Base-by-base conservation (phyloP, 371 early-diverging fungal species). In the Scutellospora calospora region DNA sequence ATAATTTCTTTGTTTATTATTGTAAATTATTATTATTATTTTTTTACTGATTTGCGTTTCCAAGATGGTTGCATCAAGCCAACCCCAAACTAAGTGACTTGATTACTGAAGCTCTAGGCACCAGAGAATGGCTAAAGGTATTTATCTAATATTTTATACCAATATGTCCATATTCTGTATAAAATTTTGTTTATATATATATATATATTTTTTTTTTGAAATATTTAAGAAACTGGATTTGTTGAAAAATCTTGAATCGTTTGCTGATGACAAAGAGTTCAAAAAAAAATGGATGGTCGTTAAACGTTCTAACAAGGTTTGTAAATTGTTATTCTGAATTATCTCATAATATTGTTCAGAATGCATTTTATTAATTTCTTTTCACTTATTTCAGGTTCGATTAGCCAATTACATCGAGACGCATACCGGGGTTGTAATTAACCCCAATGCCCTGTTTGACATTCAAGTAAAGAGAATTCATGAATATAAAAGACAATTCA, bases 401-500 rank as follows among this genome's bases (percentile, higher is more conserved):
- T 87, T 97, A 66, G 95, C 97, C 29, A 88, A 92, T 35, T 90
- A 93, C 84, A 95, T 97, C 79, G 87, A 90, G 80, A 80, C 82
- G 8, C 87, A 89, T 33, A 90, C 91, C 73, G 89, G 87, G 45
- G 86, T 97, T 69, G 83, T 85, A n/a, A 95, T 97, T 60, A 89
- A 87, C 80, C 90, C 96, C 27, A 88, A 95, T 78, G 94, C 97
- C 1, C 84, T 97, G 76, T 97, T 97, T 85, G 98, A 97, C 85
- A 90, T 97, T 79, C 97, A 97, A 86, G 97, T 96, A 83, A 97
- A 96, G 89, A 94, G 97, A 86, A 93, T 97, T 82, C 98, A 97
- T 86, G 98, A 97, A 87, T 97, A 97, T 89, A 97, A 97, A 90
- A 95, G 98, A 81, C 98, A 97, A 89, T 95, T 94, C 85, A 95